phyloP scores from a whole-genome alignment of 257 asterid species.

The Apocynum venetum region DNA sequence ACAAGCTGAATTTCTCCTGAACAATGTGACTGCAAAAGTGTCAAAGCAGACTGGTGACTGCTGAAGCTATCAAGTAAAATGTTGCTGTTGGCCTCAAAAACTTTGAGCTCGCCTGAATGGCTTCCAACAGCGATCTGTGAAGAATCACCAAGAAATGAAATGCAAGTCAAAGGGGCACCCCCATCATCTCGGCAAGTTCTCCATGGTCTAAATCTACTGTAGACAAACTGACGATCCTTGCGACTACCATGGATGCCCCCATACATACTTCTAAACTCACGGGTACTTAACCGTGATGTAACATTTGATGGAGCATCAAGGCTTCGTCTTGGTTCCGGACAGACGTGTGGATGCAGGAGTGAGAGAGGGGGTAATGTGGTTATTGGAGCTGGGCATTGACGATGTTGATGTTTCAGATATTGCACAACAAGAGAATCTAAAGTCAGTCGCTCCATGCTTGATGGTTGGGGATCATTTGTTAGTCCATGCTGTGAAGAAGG shows the following conservation, averaged over 20 bases:
- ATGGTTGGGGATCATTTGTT: slow-evolving; percentile 56
- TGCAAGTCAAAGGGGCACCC: slow-evolving; percentile 66
- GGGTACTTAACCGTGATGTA: slow-evolving; percentile 81
- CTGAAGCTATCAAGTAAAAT: slow-evolving; percentile 63
- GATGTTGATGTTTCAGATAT: slow-evolving; percentile 94
- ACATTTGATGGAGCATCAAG: slow-evolving; percentile 93
- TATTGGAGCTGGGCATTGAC: slow-evolving; percentile 97
- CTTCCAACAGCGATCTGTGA: slow-evolving; percentile 78
- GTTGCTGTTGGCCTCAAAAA: slow-evolving; percentile 79
- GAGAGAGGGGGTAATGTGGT: slow-evolving; percentile 98
- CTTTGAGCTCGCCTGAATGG: slow-evolving; percentile 86
- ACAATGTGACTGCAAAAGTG: slow-evolving; percentile 64
- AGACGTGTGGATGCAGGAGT: slow-evolving; percentile 89
- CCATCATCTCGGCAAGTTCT: slow-evolving; percentile 85
- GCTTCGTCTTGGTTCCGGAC: slow-evolving; percentile 91
- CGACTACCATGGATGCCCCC: slow-evolving; percentile 85
- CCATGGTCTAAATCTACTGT: slow-evolving; percentile 97
- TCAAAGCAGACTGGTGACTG: slow-evolving; percentile 80
- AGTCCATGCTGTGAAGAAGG: slow-evolving; percentile 53
- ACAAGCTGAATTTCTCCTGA: slow-evolving; percentile 61
- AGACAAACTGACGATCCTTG: slow-evolving; percentile 90
- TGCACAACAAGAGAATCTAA: slow-evolving; percentile 93
- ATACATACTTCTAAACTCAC: slow-evolving; percentile 72
- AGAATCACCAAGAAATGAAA: slow-evolving; percentile 81
- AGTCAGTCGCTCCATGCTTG: slow-evolving; percentile 62